Percentiles rank a stretch among this genome's conserved stretches.
Conservation (phyloP, 306 rosid genomes). For the Ziziphus jujuba region DNA sequence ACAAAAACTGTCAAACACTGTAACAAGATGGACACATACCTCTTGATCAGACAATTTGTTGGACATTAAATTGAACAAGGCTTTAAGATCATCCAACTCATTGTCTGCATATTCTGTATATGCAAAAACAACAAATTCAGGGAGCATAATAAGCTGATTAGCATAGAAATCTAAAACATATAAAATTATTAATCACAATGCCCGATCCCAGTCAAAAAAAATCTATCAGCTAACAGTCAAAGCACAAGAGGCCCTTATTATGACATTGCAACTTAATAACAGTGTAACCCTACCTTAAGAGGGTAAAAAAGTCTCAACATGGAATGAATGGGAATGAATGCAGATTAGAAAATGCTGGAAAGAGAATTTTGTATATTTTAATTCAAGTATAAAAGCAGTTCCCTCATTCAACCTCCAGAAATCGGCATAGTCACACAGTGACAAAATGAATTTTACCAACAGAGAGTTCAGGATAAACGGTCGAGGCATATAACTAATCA, state of each 20-base stretch:
- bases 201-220: background rate
- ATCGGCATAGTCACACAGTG: too few relatives aligned
- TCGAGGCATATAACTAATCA: too few relatives aligned
- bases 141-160: constrained; percentile 9
- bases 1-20: constrained; percentile 13
- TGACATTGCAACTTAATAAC: background rate
- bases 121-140: constrained; percentile 4
- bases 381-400: too few relatives aligned
- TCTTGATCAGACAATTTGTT: constrained; percentile 31
- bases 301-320: background rate
- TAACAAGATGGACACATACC: constrained; percentile 38
- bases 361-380: too few relatives aligned
- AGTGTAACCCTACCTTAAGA: background rate
- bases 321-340: background rate
- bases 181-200: background rate
- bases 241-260: background rate
- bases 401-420: too few relatives aligned
- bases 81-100: constrained; percentile 69
- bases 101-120: constrained; percentile 48
- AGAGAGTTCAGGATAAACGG: too few relatives aligned
- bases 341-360: too few relatives aligned
- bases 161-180: background rate
- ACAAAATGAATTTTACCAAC: too few relatives aligned
- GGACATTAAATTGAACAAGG: constrained; percentile 41
- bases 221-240: background rate